Conservation (phyloP, 2,329 filamentous ascomycete species). For the Phialocephala sp. region DNA sequence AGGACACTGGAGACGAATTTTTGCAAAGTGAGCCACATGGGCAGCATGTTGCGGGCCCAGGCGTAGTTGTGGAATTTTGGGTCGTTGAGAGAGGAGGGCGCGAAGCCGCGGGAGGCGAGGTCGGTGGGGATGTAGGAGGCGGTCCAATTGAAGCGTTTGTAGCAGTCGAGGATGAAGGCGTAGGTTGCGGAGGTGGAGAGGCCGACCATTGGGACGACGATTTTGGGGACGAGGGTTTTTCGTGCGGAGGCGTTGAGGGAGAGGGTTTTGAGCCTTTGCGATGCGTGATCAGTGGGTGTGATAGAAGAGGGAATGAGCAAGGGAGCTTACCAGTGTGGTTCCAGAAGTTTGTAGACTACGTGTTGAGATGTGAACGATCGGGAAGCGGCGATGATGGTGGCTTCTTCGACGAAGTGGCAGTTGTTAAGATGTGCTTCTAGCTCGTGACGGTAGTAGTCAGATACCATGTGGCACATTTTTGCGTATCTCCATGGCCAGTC, state of each 20-base stretch:
- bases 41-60: slow-evolving; percentile 45
- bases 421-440: slow-evolving; percentile 52
- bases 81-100: slow-evolving; percentile 16
- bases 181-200: slow-evolving; percentile 46
- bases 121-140: slow-evolving; percentile 52
- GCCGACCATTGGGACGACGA: slow-evolving; percentile 51
- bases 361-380: slow-evolving; percentile 42
- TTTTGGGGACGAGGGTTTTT: slow-evolving; percentile 50
- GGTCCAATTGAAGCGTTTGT: slow-evolving; percentile 25
- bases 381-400: slow-evolving; percentile 53
- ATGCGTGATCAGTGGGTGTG: slow-evolving; percentile 47
- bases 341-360: slow-evolving; percentile 34
- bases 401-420: slow-evolving; percentile 55
- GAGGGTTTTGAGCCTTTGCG: slow-evolving; percentile 58
- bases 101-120: slow-evolving; percentile 36
- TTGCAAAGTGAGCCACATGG: slow-evolving; percentile 51
- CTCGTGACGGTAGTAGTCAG: slow-evolving; percentile 57
- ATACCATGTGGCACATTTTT: slow-evolving; percentile 54
- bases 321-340: slow-evolving; percentile 50
- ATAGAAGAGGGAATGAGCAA: neutral
- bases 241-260: slow-evolving; percentile 55
- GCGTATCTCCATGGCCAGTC: slow-evolving; percentile 61
- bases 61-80: slow-evolving; percentile 57
- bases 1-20: slow-evolving; percentile 51
- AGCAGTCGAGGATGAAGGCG: slow-evolving; percentile 39